Evolutionary conservation across 1,284 basidiomycete genomes (phyloP), one percentile per base, ranked within the genome.

Genomic region (Somion occarium): DNA sequence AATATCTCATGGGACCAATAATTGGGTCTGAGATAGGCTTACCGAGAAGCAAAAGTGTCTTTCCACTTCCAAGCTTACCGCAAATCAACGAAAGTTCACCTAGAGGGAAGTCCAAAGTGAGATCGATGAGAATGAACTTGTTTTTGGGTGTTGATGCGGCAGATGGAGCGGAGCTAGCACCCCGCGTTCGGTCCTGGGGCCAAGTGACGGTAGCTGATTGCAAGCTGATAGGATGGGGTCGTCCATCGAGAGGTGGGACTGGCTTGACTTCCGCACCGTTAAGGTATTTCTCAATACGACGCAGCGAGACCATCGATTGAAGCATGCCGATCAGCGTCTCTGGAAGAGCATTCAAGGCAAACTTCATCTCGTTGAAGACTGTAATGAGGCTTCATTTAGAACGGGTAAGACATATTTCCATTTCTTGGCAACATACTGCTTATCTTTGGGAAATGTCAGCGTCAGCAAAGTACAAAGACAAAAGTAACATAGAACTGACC

Each of bases 251-350:
- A 5, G 82, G 79, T 13, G 75, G 74, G 3, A 86, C 82, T 0
- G 74, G 64, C 1, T 74, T 65, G 13, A 94, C 82, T 67, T 94
- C 92, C 1, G 78, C 78, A 5, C 80, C 78, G 44, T 80, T 73
- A 37, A 94, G 78, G 66, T 93, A 96, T 64, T 91, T 93, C 65
- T 96, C 92, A 56, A 97, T 95, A 46, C 93, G 89, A 13, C 89
- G 82, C 44, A 95, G 75, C 2, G 92, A 95, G 20, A 96, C 91
- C 49, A 92, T 78, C 49, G 83, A 79, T 69, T 92, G 91, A 9
- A 94, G 75, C 69, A 91, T 79, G 61, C 91, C 88, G 63, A 96
- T 91, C 59, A 95, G 84, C 0, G 91, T 93, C 66, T 96, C 93
- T 0, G 93, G 93, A 2, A 97, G 76, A 1, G 88, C 87, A 59